phyloP scores from a whole-genome alignment of 495 filamentous ascomycete species.

The Trichocladium uniseriatum region DNA sequence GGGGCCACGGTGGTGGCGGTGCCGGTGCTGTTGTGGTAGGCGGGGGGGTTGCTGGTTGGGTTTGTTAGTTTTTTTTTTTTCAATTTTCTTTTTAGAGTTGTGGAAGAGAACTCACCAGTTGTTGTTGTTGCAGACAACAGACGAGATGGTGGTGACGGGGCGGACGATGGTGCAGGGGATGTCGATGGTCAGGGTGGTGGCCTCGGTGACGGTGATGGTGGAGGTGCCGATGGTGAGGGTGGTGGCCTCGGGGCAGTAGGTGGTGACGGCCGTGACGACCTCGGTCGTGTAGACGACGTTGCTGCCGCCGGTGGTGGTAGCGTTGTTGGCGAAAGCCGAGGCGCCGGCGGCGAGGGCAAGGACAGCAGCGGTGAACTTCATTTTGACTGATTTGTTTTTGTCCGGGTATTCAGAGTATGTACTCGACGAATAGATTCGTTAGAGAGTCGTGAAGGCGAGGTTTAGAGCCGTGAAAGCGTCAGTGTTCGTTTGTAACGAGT shows the following conservation, averaged over 20 bases:
- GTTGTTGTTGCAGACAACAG: conserved; percentile 44
- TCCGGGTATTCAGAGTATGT: conserved; percentile 36
- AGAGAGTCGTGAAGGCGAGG: conserved; percentile 6
- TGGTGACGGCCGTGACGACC: conserved; percentile 70
- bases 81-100: no score
- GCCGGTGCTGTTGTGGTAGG: conserved; percentile 27
- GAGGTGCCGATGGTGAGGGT: conserved; percentile 54
- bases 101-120: no score
- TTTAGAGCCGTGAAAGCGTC: conserved; percentile 1
- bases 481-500: conserved; percentile 37
- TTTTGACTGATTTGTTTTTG: conserved; percentile 53
- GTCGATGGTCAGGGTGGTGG: conserved; percentile 72
- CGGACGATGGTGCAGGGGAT: conserved; percentile 65
- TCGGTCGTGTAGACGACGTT: conserved; percentile 59
- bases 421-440: conserved; percentile 30
- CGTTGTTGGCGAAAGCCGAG: conserved; percentile 41
- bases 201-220: conserved; percentile 73
- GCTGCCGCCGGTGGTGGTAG: conserved; percentile 54
- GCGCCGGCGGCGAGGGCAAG: conserved; percentile 56
- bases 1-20: conserved; percentile 24
- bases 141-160: conserved; percentile 53
- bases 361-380: conserved; percentile 68
- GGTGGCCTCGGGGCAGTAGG: conserved; percentile 77
- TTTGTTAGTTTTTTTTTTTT: not conserved
- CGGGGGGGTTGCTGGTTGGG: not conserved